phyloP scores from a whole-genome alignment of 148 eudicot genomes.

The Cornus kousa region DNA sequence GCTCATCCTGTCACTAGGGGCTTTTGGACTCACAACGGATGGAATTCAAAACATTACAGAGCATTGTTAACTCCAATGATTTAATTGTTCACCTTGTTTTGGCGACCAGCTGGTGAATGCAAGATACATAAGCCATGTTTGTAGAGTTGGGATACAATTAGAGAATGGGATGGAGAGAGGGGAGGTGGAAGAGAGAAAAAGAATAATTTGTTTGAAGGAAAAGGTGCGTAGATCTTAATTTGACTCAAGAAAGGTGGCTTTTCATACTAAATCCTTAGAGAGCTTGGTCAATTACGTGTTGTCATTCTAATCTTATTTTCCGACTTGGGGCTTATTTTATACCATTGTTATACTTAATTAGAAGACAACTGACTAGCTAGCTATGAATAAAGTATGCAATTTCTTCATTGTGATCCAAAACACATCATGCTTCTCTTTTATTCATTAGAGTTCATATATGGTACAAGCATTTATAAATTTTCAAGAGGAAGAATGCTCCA shows the following conservation, averaged over 20 bases:
- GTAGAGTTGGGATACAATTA: neutral
- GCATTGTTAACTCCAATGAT: slow-evolving; percentile 1
- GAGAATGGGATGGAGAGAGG: neutral
- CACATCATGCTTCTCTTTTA: too few relatives aligned
- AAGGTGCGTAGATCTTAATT: slow-evolving; percentile 20
- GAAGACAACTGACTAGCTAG: too few relatives aligned
- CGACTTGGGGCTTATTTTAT: too few relatives aligned
- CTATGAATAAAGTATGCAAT: too few relatives aligned
- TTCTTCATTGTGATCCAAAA: too few relatives aligned
- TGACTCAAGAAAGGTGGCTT: too few relatives aligned
- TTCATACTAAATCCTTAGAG: slow-evolving; percentile 32
- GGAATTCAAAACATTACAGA: slow-evolving; percentile 3
- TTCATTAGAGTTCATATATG: too few relatives aligned
- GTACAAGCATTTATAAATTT: too few relatives aligned
- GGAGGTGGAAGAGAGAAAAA: neutral
- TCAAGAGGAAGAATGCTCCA: too few relatives aligned
- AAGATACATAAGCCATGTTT: neutral
- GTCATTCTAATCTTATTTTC: slow-evolving; percentile 22
- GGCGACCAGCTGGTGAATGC: neutral
- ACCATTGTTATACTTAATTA: too few relatives aligned
- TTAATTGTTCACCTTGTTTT: neutral
- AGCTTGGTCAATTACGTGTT: slow-evolving; percentile 13
- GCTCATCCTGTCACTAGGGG: neutral
- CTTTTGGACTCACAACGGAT: neutral
- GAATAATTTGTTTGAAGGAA: slow-evolving; percentile 21